phyloP scores from a whole-genome alignment of 805 yeast species.

The Jamesozyma lodderae region DNA sequence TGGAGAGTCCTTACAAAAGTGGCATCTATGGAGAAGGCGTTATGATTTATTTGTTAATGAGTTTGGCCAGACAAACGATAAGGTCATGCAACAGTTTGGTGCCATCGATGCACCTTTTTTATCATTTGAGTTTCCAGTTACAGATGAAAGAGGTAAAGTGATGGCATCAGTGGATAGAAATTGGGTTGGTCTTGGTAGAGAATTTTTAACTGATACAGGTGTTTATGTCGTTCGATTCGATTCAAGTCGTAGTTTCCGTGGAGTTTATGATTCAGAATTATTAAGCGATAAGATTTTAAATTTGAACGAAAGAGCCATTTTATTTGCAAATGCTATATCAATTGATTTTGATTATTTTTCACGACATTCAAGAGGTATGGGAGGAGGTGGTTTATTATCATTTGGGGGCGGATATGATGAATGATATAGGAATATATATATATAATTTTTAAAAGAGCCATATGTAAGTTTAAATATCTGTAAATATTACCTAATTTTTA shows the following conservation, averaged over 20 bases:
- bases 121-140: constrained; percentile 77
- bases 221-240: constrained; percentile 83
- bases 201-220: constrained; percentile 89
- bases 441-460: neutral
- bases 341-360: constrained; percentile 95
- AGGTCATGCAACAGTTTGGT: constrained; percentile 55
- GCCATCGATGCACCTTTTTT: constrained; percentile 78
- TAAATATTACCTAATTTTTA: constrained; percentile 19
- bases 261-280: constrained; percentile 39
- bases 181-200: constrained; percentile 93
- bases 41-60: constrained; percentile 56
- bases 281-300: constrained; percentile 39
- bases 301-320: constrained; percentile 74
- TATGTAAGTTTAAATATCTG: neutral
- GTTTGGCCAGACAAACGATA: constrained; percentile 30
- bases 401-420: constrained; percentile 21
- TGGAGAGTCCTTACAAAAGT: constrained; percentile 85
- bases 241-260: constrained; percentile 50
- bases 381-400: constrained; percentile 35
- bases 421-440: constrained; percentile 2
- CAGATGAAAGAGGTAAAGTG: constrained; percentile 46
- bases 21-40: constrained; percentile 91
- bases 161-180: constrained; percentile 79
- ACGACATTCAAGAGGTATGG: constrained; percentile 66
- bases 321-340: constrained; percentile 81